Percentiles rank a stretch among this genome's conserved stretches.
These are phyloP conservation scores for Alternaria sp. DNA, from an alignment of 2,329 filamentous ascomycete genomes.

Conservation along the genomic window DNA sequence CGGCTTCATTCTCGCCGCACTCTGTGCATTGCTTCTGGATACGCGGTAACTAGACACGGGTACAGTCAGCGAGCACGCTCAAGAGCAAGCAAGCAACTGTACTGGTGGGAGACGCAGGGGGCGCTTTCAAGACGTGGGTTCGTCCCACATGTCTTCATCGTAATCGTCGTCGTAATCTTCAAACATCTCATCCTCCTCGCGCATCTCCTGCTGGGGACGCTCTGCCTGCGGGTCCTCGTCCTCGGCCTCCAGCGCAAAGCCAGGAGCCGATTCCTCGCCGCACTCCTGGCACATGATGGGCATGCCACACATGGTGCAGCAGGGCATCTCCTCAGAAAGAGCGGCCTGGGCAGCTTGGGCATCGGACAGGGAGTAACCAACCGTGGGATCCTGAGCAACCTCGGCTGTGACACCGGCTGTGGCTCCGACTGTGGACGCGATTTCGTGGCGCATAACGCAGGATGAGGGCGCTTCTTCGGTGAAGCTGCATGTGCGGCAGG, in stretches of 20 bases:
- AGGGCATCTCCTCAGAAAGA: constrained; percentile 49
- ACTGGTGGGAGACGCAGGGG: constrained; percentile 26
- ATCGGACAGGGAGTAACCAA: constrained; percentile 68
- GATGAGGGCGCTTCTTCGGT: constrained; percentile 85
- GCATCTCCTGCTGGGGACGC: constrained; percentile 28
- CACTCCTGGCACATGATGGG: constrained; percentile 65
- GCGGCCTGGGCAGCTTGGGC: constrained; percentile 39
- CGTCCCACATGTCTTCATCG: constrained; percentile 44
- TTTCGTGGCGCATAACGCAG: constrained; percentile 94
- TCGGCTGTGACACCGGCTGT: constrained; percentile 98
- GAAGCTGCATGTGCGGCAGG: constrained; percentile 94
- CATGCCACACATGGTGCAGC: constrained; percentile 68
- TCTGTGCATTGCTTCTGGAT: constrained; percentile 85
- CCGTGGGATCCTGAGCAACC: constrained; percentile 96
- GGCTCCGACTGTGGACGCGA: constrained; percentile 90
- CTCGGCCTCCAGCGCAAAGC: constrained; percentile 57
- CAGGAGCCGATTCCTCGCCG: constrained; percentile 56
- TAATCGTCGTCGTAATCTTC: constrained; percentile 35
- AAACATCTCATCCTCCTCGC: constrained; percentile 16
- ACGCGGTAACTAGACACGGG: constrained; percentile 79
- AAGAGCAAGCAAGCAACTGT: constrained; percentile 48
- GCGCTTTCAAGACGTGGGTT: constrained; percentile 41
- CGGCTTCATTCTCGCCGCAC: constrained; percentile 88
- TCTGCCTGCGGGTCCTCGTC: constrained; percentile 42
- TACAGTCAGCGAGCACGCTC: constrained; percentile 50